phyloP scores from a whole-genome alignment of 2,329 filamentous ascomycete species.

The Epichloe amarillans region DNA sequence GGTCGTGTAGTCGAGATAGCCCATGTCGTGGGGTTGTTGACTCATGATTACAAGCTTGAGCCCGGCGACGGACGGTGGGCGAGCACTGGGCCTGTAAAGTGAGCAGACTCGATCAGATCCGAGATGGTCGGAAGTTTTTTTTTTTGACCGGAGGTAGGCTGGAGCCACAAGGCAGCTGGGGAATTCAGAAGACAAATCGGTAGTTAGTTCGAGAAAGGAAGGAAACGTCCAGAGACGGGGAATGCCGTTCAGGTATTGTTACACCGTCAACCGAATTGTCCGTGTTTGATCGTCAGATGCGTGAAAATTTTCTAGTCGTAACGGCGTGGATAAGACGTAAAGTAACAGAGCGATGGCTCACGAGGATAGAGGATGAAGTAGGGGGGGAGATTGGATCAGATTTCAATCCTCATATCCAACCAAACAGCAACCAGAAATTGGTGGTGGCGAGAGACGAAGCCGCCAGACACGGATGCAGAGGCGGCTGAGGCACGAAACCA shows the following conservation, averaged over 20 bases:
- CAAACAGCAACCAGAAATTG: not conserved
- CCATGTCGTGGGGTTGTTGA: slow-evolving; percentile 47
- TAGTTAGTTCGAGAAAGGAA: not conserved
- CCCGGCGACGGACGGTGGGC: slow-evolving; percentile 12
- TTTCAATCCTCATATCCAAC: not conserved
- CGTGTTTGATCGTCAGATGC: not conserved
- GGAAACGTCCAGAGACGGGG: not conserved
- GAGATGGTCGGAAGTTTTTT: not conserved
- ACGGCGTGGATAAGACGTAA: not conserved
- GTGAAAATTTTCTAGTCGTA: not conserved
- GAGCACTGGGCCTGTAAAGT: slow-evolving; percentile 13
- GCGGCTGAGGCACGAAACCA: slow-evolving; percentile 1
- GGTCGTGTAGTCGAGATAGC: slow-evolving; percentile 55
- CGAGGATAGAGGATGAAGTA: not conserved
- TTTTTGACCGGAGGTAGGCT: not conserved
- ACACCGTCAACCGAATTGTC: not conserved
- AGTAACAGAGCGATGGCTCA: not conserved
- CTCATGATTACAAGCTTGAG: slow-evolving; percentile 17
- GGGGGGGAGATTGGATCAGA: not conserved
- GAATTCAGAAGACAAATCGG: not conserved
- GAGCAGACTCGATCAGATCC: not conserved
- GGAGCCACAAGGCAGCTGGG: not conserved
- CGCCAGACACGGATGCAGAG: not conserved
- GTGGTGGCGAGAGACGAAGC: not conserved
- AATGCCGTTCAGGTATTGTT: not conserved